Conservation (phyloP, 169 alveolate species). For the Plasmodium sp. region DNA sequence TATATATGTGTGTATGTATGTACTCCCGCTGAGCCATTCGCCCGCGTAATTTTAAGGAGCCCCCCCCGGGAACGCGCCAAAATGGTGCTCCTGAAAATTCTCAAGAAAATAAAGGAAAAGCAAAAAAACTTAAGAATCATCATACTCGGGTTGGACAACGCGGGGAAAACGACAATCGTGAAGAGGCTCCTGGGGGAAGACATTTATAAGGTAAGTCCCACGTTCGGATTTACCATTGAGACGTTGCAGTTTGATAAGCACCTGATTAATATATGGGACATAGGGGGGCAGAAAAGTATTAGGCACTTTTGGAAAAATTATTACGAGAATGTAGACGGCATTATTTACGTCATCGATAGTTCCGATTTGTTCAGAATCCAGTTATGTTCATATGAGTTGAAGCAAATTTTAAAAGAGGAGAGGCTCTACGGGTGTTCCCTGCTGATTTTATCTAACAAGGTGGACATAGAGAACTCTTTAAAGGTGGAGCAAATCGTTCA, state of each 20-base stretch:
- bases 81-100: conserved; percentile 94
- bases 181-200: conserved; percentile 95
- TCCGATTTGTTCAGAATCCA: conserved; percentile 96
- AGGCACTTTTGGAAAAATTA: conserved; percentile 99
- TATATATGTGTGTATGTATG: neutral
- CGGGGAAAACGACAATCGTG: conserved; percentile 97
- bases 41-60: neutral
- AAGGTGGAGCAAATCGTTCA: conserved; percentile 72
- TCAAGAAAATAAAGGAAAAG: conserved; percentile 93
- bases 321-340: conserved; percentile 99
- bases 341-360: conserved; percentile 98
- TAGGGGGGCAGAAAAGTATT: conserved; percentile 99
- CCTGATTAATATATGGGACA: conserved; percentile 97
- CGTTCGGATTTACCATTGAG: conserved; percentile 96
- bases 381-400: conserved; percentile 95
- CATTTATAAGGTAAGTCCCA: conserved; percentile 92
- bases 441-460: conserved; percentile 61
- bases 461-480: conserved; percentile 56
- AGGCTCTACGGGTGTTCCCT: conserved; percentile 90
- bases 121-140: conserved; percentile 95
- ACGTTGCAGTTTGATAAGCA: conserved; percentile 88
- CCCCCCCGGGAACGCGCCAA: neutral
- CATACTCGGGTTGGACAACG: conserved; percentile 97
- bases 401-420: conserved; percentile 94
- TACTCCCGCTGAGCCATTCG: neutral